phyloP scores from a whole-genome alignment of 306 rosid species.

The Castanea sativa region DNA sequence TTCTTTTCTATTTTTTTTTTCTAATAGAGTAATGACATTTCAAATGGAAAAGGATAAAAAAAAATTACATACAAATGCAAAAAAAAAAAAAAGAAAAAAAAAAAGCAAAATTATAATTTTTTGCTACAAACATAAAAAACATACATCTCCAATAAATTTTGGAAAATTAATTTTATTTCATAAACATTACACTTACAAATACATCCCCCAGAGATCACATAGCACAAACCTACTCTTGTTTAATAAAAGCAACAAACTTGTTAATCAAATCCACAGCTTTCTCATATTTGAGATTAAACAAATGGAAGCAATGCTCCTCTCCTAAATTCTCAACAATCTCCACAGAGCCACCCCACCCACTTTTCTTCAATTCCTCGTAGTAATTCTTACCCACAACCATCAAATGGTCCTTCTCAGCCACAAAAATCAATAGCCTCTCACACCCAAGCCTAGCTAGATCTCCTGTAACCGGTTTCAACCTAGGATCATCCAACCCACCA shows the following conservation, averaged over 20 bases:
- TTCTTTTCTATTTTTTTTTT: no score
- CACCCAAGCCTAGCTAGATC: slow-evolving; percentile 41
- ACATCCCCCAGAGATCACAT: no score
- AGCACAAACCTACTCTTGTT: background rate
- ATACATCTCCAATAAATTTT: no score
- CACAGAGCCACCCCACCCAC: slow-evolving; percentile 48
- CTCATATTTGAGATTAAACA: slow-evolving; percentile 6
- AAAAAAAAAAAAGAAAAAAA: no score
- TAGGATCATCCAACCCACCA: slow-evolving; percentile 32
- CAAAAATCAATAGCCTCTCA: slow-evolving; percentile 35
- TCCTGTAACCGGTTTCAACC: slow-evolving; percentile 39
- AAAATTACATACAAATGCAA: no score
- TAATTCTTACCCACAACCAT: slow-evolving; percentile 25
- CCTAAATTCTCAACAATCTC: slow-evolving; percentile 45
- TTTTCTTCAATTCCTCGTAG: slow-evolving; percentile 31
- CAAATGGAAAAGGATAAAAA: no score
- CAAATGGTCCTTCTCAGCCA: slow-evolving; percentile 49
- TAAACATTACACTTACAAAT: no score
- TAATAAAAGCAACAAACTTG: slow-evolving; percentile 32
- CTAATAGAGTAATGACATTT: no score
- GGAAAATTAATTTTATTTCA: no score
- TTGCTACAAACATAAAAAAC: no score
- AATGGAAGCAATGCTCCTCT: slow-evolving; percentile 41
- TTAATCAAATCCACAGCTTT: slow-evolving; percentile 30
- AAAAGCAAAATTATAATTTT: no score